phyloP scores from a whole-genome alignment of 352 stramenopile genomes.

The Globisporangium canariense region DNA sequence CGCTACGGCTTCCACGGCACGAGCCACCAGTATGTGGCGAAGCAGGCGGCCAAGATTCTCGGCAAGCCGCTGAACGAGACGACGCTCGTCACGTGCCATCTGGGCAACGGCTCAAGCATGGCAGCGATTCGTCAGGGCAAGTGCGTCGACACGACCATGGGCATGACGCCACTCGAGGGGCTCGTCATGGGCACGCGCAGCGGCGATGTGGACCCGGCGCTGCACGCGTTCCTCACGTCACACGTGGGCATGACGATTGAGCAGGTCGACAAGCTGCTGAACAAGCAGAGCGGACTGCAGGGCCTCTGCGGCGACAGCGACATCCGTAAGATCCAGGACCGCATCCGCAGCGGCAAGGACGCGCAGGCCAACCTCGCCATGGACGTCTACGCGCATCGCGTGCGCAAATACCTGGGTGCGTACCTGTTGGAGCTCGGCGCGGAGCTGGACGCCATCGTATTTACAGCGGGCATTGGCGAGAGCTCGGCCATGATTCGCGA shows the following conservation, averaged over 20 bases:
- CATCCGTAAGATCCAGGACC: constrained; percentile 75
- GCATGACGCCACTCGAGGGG: constrained; percentile 84
- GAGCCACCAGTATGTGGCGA: constrained; percentile 82
- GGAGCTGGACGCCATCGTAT: constrained; percentile 81
- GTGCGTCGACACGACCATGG: constrained; percentile 89
- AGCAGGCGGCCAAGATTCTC: constrained; percentile 58
- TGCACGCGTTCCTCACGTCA: constrained; percentile 72
- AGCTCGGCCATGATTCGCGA: constrained; percentile 77
- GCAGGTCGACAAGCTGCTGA: constrained; percentile 83
- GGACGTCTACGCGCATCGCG: constrained; percentile 82
- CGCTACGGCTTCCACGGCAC: constrained; percentile 91
- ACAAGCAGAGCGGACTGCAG: constrained; percentile 87
- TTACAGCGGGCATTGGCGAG: constrained; percentile 88
- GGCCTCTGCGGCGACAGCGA: constrained; percentile 82
- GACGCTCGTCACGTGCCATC: constrained; percentile 85
- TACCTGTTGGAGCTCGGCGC: constrained; percentile 74
- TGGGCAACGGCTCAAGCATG: constrained; percentile 87
- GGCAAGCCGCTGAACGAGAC: constrained; percentile 49
- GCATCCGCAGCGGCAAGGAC: constrained; percentile 46
- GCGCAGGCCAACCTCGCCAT: constrained; percentile 61
- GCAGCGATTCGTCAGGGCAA: constrained; percentile 68
- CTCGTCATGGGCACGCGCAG: constrained; percentile 89
- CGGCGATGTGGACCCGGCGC: constrained; percentile 82
- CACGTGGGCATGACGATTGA: constrained; percentile 66
- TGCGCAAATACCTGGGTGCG: constrained; percentile 85